These are phyloP conservation scores for Colletotrichum liaoningense DNA, from an alignment of 2,329 filamentous ascomycete species.

Conservation along the genomic window DNA sequence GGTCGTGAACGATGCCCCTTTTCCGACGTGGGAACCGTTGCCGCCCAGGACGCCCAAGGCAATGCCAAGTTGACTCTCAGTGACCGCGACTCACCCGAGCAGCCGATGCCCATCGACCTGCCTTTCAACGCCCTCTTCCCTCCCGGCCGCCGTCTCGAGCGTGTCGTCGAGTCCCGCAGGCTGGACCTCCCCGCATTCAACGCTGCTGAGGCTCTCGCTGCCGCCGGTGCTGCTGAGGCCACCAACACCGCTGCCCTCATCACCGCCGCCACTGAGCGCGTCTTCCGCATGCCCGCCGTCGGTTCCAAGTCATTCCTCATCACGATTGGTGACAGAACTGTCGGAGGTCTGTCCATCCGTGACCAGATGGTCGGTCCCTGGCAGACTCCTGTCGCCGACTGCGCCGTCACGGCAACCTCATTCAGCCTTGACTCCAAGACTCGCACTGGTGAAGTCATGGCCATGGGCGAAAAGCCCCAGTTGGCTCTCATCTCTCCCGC, in stretches of 20 bases:
- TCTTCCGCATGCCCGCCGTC: slow-evolving; percentile 87
- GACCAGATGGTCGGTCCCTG: slow-evolving; percentile 98
- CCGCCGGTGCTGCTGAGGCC: slow-evolving; percentile 67
- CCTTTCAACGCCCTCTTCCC: slow-evolving; percentile 92
- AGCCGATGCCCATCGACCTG: slow-evolving; percentile 85
- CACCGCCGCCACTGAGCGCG: slow-evolving; percentile 78
- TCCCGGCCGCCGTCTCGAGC: slow-evolving; percentile 84
- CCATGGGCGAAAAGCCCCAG: slow-evolving; percentile 92
- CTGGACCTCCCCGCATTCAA: slow-evolving; percentile 79
- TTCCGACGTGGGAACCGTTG: slow-evolving; percentile 87
- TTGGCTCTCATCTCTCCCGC: slow-evolving; percentile 90
- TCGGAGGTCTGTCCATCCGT: slow-evolving; percentile 87
- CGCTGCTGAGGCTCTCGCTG: slow-evolving; percentile 71
- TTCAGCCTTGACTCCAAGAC: slow-evolving; percentile 74
- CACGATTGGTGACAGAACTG: slow-evolving; percentile 92
- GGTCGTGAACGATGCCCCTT: slow-evolving; percentile 91
- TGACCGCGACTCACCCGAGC: slow-evolving; percentile 80
- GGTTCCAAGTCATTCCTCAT: slow-evolving; percentile 98
- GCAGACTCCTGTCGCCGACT: slow-evolving; percentile 94
- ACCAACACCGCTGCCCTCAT: slow-evolving; percentile 62
- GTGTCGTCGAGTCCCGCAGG: slow-evolving; percentile 77
- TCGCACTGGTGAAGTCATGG: slow-evolving; percentile 93
- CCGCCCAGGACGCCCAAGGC: slow-evolving; percentile 69
- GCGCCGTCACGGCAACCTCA: slow-evolving; percentile 89
- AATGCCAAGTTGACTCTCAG: slow-evolving; percentile 81